Base-by-base conservation (phyloP, 202 grass and related monocot genomes). In the Panicum hallii region DNA sequence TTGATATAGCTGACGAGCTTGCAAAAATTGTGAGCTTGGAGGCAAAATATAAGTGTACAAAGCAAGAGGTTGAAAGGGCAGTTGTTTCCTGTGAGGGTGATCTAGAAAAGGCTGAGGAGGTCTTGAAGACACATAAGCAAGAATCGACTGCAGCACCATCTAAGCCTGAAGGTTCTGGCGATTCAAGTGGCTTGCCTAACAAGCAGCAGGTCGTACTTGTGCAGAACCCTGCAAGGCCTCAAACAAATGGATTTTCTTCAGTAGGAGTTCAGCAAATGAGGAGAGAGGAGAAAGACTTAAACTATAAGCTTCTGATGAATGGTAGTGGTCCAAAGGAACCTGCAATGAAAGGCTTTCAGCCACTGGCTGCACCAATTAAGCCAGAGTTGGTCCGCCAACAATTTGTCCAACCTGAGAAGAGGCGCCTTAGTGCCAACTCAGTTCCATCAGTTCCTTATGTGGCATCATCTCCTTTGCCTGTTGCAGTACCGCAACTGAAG, bases 61-160 rank as follows among this genome's bases (percentile, higher is more conserved):
- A 94, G 88, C 96, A 91, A 78, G 96, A 99, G 77, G 88, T 99
- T 19, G 96, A 99, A 87, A 99, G 96, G 81, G 93, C 91, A 87
- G 86, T 99, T 84, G 96, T 99, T 90, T 82, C 89, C 81, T 92
- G 77, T 45, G 96, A 99, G 78, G 96, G 96, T 89, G 96, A 98
- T 90, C 76, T 98, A 78, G 83, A 87, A 78, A 94, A 90, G 81
- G 89, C 86, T 36, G 93, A 98, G 82, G 93, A 95, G 75, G 80
- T 63, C 80, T 92, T 98, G 79, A 98, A 95, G 81, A 68, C 75
- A 70, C 91, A 94, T 48, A 98, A 93, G 71, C 95, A 95, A 90
- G 96, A 95, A 87, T 67, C 54, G 78, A 82, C 77, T 68, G 36
- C 71, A 67, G 23, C 40, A 11, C 32, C 86, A 75, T 72, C 71